Evolutionary conservation across 352 stramenopile species (phyloP).

Genomic region (Pythium sukuiense): DNA sequence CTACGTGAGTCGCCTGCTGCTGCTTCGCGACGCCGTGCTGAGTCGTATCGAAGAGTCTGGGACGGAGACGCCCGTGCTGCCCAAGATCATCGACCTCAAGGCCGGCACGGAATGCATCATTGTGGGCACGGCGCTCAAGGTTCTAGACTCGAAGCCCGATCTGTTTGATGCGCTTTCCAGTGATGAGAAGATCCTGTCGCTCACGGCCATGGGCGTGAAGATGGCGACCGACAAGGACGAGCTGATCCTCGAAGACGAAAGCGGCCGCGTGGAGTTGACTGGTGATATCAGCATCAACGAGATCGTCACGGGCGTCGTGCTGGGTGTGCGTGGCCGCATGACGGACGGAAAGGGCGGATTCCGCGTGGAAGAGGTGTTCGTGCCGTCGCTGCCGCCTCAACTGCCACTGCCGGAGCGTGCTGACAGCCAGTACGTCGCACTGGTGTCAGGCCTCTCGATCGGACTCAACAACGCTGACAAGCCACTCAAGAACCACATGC

Average conservation of each 20-base stretch:
- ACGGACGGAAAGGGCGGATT: constrained; percentile 44
- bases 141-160: constrained; percentile 70
- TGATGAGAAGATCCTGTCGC: constrained; percentile 51
- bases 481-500: constrained; percentile 56
- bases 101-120: constrained; percentile 67
- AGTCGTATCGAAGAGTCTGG: constrained; percentile 41
- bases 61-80: constrained; percentile 37
- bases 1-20: constrained; percentile 80
- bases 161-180: constrained; percentile 78
- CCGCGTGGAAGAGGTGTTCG: constrained; percentile 57
- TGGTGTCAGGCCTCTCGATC: constrained; percentile 61
- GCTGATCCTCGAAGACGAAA: constrained; percentile 88
- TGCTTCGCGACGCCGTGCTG: constrained; percentile 63
- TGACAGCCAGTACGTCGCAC: constrained; percentile 62
- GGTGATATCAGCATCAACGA: constrained; percentile 49
- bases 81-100: constrained; percentile 80
- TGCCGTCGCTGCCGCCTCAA: constrained; percentile 55
- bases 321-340: constrained; percentile 67
- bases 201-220: constrained; percentile 32
- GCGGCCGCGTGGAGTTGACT: constrained; percentile 75
- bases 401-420: constrained; percentile 39
- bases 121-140: constrained; percentile 86
- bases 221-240: constrained; percentile 75
- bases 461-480: constrained; percentile 37
- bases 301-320: constrained; percentile 75